These are phyloP conservation scores for Pythium dissimile DNA, from an alignment of 352 stramenopile species.

Conservation along the genomic window DNA sequence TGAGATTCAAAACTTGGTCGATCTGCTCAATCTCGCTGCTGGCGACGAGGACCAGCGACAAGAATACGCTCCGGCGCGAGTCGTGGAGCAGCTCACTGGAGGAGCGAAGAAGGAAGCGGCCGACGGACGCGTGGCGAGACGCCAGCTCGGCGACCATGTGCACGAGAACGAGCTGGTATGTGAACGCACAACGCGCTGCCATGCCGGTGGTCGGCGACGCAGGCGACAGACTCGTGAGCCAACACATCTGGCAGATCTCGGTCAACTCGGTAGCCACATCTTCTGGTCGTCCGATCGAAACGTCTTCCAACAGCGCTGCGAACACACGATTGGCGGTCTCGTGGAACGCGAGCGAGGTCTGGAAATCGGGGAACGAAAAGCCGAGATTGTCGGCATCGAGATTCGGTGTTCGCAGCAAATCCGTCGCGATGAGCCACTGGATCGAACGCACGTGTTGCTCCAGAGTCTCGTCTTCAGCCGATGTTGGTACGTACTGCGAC, in stretches of 20 bases:
- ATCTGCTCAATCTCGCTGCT: constrained; percentile 17
- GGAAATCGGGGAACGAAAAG: neutral
- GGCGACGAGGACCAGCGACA: constrained; percentile 11
- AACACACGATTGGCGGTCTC: constrained; percentile 5
- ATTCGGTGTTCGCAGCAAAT: neutral
- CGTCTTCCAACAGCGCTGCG: constrained; percentile 6
- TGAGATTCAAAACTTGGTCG: constrained; percentile 9
- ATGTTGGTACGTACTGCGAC: constrained; percentile 6
- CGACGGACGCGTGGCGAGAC: constrained; percentile 1
- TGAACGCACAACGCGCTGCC: neutral
- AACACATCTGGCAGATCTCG: constrained; percentile 2
- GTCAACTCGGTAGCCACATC: constrained; percentile 7
- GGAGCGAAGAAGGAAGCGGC: constrained; percentile 4
- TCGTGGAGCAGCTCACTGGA: constrained; percentile 7
- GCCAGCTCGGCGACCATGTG: constrained; percentile 17
- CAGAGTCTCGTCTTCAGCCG: constrained; percentile 2
- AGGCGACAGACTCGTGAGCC: neutral
- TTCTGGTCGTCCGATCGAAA: constrained; percentile 11
- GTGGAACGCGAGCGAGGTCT: constrained; percentile 8
- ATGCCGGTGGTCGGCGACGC: neutral
- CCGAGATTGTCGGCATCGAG: neutral
- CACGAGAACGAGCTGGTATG: constrained; percentile 26
- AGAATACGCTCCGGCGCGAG: constrained; percentile 15
- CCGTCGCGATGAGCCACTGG: constrained; percentile 3
- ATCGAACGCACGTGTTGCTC: constrained; percentile 10